Percentiles rank a stretch among this genome's conserved stretches.
These are phyloP conservation scores for Leccinum uliginosum DNA, from an alignment of 768 basidiomycete species.

Conservation along the genomic window DNA sequence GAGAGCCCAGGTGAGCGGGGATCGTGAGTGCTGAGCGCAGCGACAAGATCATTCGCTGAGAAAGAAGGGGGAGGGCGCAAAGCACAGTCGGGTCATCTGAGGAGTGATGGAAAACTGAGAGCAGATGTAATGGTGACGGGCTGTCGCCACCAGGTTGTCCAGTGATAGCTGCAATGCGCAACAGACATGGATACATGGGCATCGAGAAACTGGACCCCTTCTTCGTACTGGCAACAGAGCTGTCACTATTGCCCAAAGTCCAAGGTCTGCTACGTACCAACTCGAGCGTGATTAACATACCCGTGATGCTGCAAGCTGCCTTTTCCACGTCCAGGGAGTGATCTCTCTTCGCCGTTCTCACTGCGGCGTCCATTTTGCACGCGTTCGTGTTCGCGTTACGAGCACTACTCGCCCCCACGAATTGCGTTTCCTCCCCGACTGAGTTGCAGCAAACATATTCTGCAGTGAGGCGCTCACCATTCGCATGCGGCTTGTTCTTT, in stretches of 20 bases:
- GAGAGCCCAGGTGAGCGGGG: slow-evolving; percentile 55
- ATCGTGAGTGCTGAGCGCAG: slow-evolving; percentile 29
- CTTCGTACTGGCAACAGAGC: slow-evolving; percentile 43
- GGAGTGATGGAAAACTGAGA: slow-evolving; percentile 43
- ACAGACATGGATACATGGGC: slow-evolving; percentile 45
- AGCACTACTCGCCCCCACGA: slow-evolving; percentile 23
- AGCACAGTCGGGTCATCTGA: slow-evolving; percentile 35
- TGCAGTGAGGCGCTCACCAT: slow-evolving; percentile 61
- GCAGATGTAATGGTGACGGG: slow-evolving; percentile 20
- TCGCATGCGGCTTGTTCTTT: slow-evolving; percentile 51
- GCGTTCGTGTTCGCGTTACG: slow-evolving; percentile 20
- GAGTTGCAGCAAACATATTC: slow-evolving; percentile 44
- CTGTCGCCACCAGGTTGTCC: background rate
- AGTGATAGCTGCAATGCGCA: slow-evolving; percentile 6
- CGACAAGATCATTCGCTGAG: slow-evolving; percentile 22
- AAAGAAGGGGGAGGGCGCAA: slow-evolving; percentile 16
- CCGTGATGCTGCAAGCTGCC: slow-evolving; percentile 62
- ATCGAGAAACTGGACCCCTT: slow-evolving; percentile 41
- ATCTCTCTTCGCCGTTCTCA: slow-evolving; percentile 35
- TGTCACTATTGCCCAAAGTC: background rate
- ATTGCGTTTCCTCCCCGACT: slow-evolving; percentile 57
- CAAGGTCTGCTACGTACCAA: slow-evolving; percentile 48
- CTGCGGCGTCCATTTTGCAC: slow-evolving; percentile 33
- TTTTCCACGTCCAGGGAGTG: slow-evolving; percentile 63
- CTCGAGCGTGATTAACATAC: slow-evolving; percentile 63